These are phyloP conservation scores for Cardamine resedifolia DNA, from an alignment of 345 rosid genomes.

Conservation along the genomic window DNA sequence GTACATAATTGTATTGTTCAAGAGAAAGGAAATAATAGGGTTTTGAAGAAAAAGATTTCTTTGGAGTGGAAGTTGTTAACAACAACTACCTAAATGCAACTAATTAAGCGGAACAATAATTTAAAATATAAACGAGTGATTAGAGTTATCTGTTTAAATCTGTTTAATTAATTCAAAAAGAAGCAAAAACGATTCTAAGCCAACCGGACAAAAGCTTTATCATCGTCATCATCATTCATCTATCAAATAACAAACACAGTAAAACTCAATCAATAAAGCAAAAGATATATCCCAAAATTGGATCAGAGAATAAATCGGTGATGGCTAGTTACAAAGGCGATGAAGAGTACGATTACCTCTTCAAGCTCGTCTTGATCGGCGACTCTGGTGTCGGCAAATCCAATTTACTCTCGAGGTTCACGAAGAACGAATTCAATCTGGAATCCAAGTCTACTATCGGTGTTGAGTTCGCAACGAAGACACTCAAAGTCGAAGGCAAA, in stretches of 20 bases:
- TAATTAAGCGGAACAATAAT: slow-evolving; percentile 3
- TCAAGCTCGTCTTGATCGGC: slow-evolving; percentile 44
- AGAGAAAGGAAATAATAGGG: neutral
- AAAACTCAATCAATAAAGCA: neutral
- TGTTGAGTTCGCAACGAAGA: slow-evolving; percentile 43
- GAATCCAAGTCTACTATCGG: slow-evolving; percentile 42
- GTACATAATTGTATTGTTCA: neutral
- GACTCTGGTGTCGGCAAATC: slow-evolving; percentile 43
- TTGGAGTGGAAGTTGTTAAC: slow-evolving; percentile 2
- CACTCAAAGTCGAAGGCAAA: slow-evolving; percentile 27
- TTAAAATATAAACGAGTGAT: neutral
- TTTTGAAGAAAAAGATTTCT: neutral
- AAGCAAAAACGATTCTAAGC: neutral
- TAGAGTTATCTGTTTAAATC: neutral
- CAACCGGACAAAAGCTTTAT: slow-evolving; percentile 18
- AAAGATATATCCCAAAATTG: neutral
- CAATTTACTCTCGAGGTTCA: slow-evolving; percentile 39
- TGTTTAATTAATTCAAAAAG: neutral
- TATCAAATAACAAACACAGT: neutral
- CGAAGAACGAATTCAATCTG: slow-evolving; percentile 42
- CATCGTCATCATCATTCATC: neutral
- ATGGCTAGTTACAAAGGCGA: slow-evolving; percentile 38
- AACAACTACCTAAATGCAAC: neutral
- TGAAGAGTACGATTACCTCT: slow-evolving; percentile 42
- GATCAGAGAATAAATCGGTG: neutral